Conservation (phyloP, 2,329 filamentous ascomycete genomes). For the Diaporthe capsici region DNA sequence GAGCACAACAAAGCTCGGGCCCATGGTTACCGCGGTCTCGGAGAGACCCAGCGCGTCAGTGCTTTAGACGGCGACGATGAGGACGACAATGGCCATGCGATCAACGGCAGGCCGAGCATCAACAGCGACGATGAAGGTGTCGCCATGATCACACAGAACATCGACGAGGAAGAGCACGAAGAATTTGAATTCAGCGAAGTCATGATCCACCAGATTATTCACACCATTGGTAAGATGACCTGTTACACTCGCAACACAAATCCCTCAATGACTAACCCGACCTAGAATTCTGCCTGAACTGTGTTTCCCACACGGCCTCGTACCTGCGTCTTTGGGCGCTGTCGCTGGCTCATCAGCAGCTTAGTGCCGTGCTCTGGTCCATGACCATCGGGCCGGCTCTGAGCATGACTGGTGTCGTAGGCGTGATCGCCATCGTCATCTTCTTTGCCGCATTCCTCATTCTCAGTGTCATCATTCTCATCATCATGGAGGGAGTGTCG, state of each 20-base stretch:
- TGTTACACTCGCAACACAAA: background rate
- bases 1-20: slow-evolving; percentile 93
- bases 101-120: slow-evolving; percentile 67
- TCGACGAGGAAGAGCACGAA: slow-evolving; percentile 85
- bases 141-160: slow-evolving; percentile 90
- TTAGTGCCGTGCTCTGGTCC: slow-evolving; percentile 94
- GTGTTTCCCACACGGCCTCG: slow-evolving; percentile 97
- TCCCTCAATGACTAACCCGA: slow-evolving; percentile 48
- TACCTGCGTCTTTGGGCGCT: slow-evolving; percentile 99
- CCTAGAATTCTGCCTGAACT: slow-evolving; percentile 97
- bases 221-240: slow-evolving; percentile 85
- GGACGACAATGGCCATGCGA: slow-evolving; percentile 75
- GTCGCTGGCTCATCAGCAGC: slow-evolving; percentile 96
- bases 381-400: slow-evolving; percentile 93
- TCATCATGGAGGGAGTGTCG: slow-evolving; percentile 95
- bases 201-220: slow-evolving; percentile 99
- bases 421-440: slow-evolving; percentile 84
- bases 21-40: slow-evolving; percentile 92
- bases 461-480: slow-evolving; percentile 78
- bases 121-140: slow-evolving; percentile 83
- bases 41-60: slow-evolving; percentile 88
- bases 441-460: slow-evolving; percentile 93
- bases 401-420: slow-evolving; percentile 72
- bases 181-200: slow-evolving; percentile 98
- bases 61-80: slow-evolving; percentile 92